A percentile compares a stretch with the other conserved stretches of the same genome.
phyloP scores from a whole-genome alignment of 1,284 basidiomycete species.

The Xerocomus minutiporus region DNA sequence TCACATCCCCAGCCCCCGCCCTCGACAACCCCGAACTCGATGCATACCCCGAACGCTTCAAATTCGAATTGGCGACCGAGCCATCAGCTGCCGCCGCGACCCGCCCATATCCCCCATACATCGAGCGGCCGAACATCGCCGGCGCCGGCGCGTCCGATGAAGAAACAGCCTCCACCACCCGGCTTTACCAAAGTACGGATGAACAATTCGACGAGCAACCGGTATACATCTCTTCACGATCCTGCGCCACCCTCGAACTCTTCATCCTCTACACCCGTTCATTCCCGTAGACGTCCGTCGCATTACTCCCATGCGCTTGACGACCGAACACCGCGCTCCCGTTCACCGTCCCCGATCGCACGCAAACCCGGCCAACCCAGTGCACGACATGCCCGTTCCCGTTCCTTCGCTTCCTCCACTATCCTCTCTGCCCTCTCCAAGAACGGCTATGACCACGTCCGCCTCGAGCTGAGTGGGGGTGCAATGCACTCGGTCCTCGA shows the following conservation, averaged over 20 bases:
- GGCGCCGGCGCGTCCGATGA: constrained; percentile 31
- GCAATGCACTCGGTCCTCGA: constrained; percentile 52
- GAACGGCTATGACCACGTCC: constrained; percentile 64
- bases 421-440: constrained; percentile 53
- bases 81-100: constrained; percentile 32
- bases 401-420: constrained; percentile 44
- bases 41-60: constrained; percentile 26
- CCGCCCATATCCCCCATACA: constrained; percentile 18
- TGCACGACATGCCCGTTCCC: constrained; percentile 32
- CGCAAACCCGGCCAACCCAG: constrained; percentile 35
- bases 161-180: constrained; percentile 23
- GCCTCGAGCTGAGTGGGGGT: constrained; percentile 49
- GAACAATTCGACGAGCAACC: constrained; percentile 25
- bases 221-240: constrained; percentile 22
- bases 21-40: constrained; percentile 26
- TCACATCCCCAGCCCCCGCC: constrained; percentile 14
- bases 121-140: constrained; percentile 29
- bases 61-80: constrained; percentile 22
- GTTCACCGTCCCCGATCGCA: constrained; percentile 46
- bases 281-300: constrained; percentile 26
- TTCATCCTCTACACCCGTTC: constrained; percentile 29
- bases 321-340: constrained; percentile 31
- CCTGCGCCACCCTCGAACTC: constrained; percentile 20
- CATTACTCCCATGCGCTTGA: constrained; percentile 14
- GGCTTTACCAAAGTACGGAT: constrained; percentile 24